Conservation (phyloP, 2,329 filamentous ascomycete genomes). For the Colletotrichum brevisporum region DNA sequence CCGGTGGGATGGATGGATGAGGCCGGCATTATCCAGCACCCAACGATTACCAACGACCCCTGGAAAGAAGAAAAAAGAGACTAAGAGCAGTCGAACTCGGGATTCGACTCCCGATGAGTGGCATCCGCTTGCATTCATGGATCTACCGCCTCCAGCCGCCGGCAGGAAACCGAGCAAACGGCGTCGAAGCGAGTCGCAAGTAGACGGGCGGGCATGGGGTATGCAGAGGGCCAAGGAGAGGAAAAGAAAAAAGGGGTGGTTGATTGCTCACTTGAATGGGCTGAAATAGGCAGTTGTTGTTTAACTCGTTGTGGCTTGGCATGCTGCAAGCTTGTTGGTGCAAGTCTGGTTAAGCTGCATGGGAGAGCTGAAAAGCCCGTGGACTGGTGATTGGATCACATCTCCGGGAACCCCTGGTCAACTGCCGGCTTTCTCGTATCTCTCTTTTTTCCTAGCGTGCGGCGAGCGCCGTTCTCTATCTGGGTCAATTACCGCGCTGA, state of each 20-base stretch:
- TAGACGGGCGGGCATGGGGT: not conserved
- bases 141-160: too few relatives aligned
- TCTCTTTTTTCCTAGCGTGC: not conserved
- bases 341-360: slow-evolving; percentile 10
- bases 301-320: slow-evolving; percentile 8
- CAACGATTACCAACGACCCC: too few relatives aligned
- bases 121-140: not conserved
- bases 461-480: not conserved
- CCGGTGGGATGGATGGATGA: too few relatives aligned
- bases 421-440: not conserved
- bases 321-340: slow-evolving; percentile 9
- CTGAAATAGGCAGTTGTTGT: not conserved
- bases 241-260: not conserved
- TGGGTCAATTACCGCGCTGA: too few relatives aligned
- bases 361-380: not conserved
- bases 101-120: not conserved
- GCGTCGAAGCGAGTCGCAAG: slow-evolving; percentile 12
- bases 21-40: too few relatives aligned
- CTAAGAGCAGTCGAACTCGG: not conserved
- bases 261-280: not conserved
- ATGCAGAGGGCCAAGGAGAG: not conserved
- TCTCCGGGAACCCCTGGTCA: not conserved
- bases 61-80: not conserved
- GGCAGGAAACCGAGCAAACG: not conserved
- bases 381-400: not conserved